Evolutionary conservation across 352 stramenopile genomes (phyloP).

Genomic region (Globisporangium ultimum): DNA sequence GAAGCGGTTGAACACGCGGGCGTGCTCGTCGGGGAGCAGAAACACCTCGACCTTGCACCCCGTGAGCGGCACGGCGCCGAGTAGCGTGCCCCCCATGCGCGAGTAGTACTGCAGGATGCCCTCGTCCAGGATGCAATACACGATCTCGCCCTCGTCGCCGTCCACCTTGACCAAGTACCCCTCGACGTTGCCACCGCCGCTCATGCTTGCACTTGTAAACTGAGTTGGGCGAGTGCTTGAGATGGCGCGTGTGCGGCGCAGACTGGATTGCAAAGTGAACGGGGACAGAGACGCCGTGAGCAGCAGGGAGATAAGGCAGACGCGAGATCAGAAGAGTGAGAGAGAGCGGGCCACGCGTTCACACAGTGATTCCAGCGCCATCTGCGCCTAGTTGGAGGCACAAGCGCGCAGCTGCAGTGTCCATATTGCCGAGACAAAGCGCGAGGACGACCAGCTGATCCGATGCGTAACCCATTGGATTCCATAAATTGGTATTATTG

Average conservation of each 20-base stretch:
- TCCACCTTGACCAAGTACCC: slow-evolving; percentile 80
- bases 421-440: no score
- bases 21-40: slow-evolving; percentile 48
- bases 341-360: no score
- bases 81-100: slow-evolving; percentile 55
- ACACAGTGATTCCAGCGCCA: no score
- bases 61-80: slow-evolving; percentile 64
- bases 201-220: slow-evolving; percentile 22
- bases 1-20: slow-evolving; percentile 54
- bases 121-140: slow-evolving; percentile 87
- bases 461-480: no score
- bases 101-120: slow-evolving; percentile 80
- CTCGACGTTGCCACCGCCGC: slow-evolving; percentile 69
- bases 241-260: neutral
- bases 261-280: no score
- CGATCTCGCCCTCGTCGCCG: slow-evolving; percentile 44
- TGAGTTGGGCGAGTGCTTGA: neutral
- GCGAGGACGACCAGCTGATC: no score
- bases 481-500: no score
- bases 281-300: no score
- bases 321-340: no score
- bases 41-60: slow-evolving; percentile 76
- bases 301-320: no score
- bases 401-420: no score
- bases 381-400: no score